These are phyloP conservation scores for Pelargonium myrrhifolium DNA, from an alignment of 441 rosid genomes.

Conservation along the genomic window DNA sequence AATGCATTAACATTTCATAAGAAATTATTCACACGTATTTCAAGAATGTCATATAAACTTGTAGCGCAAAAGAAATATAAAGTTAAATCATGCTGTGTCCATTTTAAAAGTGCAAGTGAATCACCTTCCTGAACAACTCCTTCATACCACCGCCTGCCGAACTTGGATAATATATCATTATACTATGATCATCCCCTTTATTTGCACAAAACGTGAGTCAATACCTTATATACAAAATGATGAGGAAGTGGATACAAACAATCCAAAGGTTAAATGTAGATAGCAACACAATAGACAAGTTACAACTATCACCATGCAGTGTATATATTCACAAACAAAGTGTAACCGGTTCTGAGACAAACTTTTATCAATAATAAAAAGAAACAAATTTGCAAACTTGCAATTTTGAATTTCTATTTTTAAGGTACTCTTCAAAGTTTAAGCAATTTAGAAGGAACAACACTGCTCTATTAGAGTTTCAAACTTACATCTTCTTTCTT, in stretches of 20 bases:
- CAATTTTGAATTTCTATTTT: neutral
- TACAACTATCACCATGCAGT: neutral
- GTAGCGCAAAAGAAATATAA: neutral
- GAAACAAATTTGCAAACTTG: neutral
- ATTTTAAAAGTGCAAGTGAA: neutral
- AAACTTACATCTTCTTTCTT: neutral
- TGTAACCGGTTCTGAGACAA: neutral
- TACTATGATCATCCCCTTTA: conserved; percentile 95
- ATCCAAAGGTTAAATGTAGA: neutral
- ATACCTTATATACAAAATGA: conserved; percentile 18
- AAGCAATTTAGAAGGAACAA: neutral
- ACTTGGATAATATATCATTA: conserved; percentile 98
- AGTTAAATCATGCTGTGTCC: neutral
- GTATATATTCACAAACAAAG: neutral
- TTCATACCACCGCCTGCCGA: conserved; percentile 99
- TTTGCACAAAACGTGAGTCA: conserved; percentile 22
- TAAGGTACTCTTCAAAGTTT: neutral
- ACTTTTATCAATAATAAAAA: neutral
- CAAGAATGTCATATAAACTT: conserved; percentile 5
- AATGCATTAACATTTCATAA: neutral
- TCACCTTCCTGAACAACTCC: conserved; percentile 95
- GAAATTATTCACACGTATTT: neutral
- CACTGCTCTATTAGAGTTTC: neutral
- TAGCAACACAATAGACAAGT: neutral
- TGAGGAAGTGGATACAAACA: conserved; percentile 15